These are phyloP conservation scores for Penicillium sp. DNA, from an alignment of 2,329 filamentous ascomycete genomes.

Conservation along the genomic window DNA sequence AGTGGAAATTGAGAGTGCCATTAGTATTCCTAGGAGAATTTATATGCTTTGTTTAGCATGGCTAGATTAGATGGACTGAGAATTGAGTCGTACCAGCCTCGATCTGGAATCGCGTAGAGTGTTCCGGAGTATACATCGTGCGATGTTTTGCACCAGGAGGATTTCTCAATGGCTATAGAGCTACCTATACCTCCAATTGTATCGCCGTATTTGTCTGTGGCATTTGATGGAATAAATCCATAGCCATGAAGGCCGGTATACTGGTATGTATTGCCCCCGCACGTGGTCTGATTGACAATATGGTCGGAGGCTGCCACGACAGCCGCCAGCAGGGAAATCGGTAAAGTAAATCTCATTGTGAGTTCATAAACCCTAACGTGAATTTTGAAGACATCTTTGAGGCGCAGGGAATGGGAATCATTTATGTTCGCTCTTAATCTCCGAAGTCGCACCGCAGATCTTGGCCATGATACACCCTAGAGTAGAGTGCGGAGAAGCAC, in stretches of 20 bases:
- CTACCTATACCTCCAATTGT: slow-evolving; percentile 69
- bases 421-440: background rate
- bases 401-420: background rate
- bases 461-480: background rate
- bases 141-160: slow-evolving; percentile 57
- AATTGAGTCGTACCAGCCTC: slow-evolving; percentile 57
- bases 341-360: slow-evolving; percentile 23
- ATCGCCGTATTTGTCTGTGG: slow-evolving; percentile 67
- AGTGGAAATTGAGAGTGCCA: slow-evolving; percentile 68
- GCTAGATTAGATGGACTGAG: no score
- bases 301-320: slow-evolving; percentile 17
- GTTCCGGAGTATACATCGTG: slow-evolving; percentile 60
- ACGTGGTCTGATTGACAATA: slow-evolving; percentile 53
- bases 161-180: slow-evolving; percentile 62
- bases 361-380: background rate
- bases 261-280: slow-evolving; percentile 63
- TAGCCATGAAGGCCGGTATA: slow-evolving; percentile 69
- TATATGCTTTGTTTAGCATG: background rate
- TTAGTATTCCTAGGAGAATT: slow-evolving; percentile 60
- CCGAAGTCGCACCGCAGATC: background rate
- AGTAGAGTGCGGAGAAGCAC: background rate
- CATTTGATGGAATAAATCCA: slow-evolving; percentile 59
- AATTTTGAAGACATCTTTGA: background rate
- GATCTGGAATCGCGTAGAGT: slow-evolving; percentile 65
- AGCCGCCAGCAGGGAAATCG: slow-evolving; percentile 15